A percentile compares a stretch with the other conserved stretches of the same genome.
Evolutionary conservation across 768 basidiomycete genomes (phyloP).

Genomic region (Cystobasidiopsis lactophilus): DNA sequence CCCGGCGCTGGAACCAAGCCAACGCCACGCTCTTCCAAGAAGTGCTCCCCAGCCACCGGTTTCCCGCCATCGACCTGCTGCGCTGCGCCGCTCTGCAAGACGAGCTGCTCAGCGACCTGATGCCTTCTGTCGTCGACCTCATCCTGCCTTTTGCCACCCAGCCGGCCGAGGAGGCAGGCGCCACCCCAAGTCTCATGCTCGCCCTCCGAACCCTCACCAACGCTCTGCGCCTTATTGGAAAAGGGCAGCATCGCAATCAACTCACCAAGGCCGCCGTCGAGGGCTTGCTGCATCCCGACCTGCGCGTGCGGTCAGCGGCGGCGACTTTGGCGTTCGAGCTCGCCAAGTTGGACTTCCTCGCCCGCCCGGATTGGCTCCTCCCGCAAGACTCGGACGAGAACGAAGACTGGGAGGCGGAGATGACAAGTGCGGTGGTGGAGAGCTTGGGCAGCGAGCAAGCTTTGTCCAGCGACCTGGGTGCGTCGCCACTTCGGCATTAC

Average conservation of each 20-base stretch:
- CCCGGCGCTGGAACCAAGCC: constrained; percentile 23
- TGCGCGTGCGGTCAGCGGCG: constrained; percentile 47
- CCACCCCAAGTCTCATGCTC: constrained; percentile 25
- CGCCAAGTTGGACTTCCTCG: constrained; percentile 39
- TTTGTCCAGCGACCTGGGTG: background rate
- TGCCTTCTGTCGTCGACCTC: background rate
- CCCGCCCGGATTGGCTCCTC: constrained; percentile 16
- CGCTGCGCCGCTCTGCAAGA: constrained; percentile 40
- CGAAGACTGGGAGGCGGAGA: constrained; percentile 68
- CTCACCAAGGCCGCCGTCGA: constrained; percentile 41
- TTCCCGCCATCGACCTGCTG: constrained; percentile 68
- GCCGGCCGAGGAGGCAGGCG: constrained; percentile 1
- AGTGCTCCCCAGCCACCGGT: constrained; percentile 39
- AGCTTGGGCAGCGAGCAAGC: constrained; percentile 50
- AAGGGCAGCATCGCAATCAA: constrained; percentile 18
- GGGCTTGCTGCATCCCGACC: constrained; percentile 46
- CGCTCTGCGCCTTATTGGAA: constrained; percentile 11
- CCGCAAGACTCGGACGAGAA: constrained; percentile 19
- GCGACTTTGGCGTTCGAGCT: constrained; percentile 64
- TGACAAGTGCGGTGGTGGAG: constrained; percentile 61
- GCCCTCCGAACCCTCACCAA: constrained; percentile 23
- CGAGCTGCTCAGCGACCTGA: constrained; percentile 1
- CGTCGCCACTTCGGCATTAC: no score
- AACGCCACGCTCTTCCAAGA: constrained; percentile 14
- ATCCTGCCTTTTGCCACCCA: background rate